phyloP scores from a whole-genome alignment of 2,329 filamentous ascomycete species.

The Coniella lustricola region DNA sequence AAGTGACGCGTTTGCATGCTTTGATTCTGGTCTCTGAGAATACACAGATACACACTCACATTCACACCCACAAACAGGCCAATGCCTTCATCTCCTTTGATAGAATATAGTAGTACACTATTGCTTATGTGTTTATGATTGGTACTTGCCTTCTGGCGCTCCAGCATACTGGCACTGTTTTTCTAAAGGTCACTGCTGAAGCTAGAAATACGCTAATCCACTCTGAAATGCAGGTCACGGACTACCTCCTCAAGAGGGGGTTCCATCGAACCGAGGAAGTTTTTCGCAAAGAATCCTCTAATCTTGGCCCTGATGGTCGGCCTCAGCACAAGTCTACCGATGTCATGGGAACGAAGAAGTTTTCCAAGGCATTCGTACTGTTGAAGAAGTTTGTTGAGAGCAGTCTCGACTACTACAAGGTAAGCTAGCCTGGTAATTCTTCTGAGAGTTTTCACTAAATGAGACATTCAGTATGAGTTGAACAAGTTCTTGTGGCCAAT shows the following conservation, averaged over 20 bases:
- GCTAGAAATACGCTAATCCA: background rate
- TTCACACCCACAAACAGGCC: too few relatives aligned
- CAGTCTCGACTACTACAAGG: conserved; percentile 90
- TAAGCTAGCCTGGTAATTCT: conserved; percentile 26
- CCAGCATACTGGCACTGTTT: too few relatives aligned
- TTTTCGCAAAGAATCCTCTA: conserved; percentile 81
- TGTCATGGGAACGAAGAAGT: conserved; percentile 69
- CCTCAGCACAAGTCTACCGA: conserved; percentile 61
- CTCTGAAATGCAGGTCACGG: conserved; percentile 55
- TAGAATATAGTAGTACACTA: too few relatives aligned
- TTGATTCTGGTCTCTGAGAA: too few relatives aligned
- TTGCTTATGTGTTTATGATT: too few relatives aligned
- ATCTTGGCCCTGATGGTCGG: conserved; percentile 73
- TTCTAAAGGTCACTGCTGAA: background rate
- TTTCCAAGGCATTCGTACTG: conserved; percentile 65
- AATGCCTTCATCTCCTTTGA: background rate
- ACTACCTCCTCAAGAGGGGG: conserved; percentile 92
- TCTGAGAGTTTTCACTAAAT: conserved; percentile 11
- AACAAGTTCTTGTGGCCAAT: conserved; percentile 84
- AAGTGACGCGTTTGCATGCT: background rate
- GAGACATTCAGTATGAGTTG: conserved; percentile 64
- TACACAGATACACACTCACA: too few relatives aligned
- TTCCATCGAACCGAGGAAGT: conserved; percentile 90
- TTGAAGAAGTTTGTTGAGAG: conserved; percentile 82
- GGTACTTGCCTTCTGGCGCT: too few relatives aligned